Conservation (phyloP, 2,329 filamentous ascomycete genomes). For the Aspergillus fumigatus region DNA sequence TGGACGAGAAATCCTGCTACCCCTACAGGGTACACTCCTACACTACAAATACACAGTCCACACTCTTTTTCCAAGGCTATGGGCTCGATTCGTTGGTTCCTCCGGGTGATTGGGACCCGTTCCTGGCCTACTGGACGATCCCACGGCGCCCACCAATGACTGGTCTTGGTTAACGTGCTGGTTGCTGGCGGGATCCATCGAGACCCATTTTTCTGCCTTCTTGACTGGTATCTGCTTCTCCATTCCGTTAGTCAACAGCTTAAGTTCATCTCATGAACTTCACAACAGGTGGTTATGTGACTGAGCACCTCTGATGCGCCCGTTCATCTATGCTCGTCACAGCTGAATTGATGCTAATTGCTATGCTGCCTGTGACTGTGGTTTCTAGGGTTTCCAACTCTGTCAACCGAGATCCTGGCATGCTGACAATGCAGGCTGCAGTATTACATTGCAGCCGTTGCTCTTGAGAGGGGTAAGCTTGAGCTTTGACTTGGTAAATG, state of each 20-base stretch:
- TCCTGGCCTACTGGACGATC: slow-evolving; percentile 7
- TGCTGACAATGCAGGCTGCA: neutral
- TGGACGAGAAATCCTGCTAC: neutral
- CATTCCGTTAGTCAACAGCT: neutral
- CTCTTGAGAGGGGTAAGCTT: slow-evolving; percentile 8
- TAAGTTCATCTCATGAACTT: neutral
- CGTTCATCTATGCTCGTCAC: neutral
- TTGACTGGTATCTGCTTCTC: slow-evolving; percentile 3
- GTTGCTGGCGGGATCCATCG: slow-evolving; percentile 4
- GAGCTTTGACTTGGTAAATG: neutral
- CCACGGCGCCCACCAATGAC: slow-evolving; percentile 1
- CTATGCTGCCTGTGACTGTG: neutral
- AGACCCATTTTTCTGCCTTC: neutral
- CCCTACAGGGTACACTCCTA: no score
- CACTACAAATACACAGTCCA: neutral
- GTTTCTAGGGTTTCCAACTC: neutral
- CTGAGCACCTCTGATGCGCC: neutral
- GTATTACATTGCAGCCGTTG: slow-evolving; percentile 3
- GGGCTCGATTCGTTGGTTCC: neutral
- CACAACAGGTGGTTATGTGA: neutral
- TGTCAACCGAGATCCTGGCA: neutral
- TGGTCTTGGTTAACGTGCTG: neutral
- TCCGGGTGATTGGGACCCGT: neutral
- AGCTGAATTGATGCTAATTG: neutral
- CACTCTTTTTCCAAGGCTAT: neutral